Percentiles rank a stretch among this genome's conserved stretches.
Conservation (phyloP, 352 stramenopile species). For the Globisporangium emineosum region DNA sequence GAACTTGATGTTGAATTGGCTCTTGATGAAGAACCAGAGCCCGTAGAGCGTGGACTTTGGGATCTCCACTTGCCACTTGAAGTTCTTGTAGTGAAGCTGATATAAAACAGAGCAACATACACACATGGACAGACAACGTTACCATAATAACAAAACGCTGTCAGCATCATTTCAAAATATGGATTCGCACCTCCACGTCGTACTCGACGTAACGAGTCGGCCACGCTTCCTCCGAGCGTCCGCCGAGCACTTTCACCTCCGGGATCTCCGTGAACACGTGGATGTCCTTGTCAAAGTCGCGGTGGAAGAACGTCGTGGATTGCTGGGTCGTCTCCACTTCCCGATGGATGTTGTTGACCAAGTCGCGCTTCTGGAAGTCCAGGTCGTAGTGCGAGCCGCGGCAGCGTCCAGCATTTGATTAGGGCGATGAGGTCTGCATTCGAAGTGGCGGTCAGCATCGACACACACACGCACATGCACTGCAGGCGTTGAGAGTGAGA, state of each 20-base stretch:
- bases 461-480: no score
- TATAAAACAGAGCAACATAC: no score
- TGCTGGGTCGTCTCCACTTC: constrained; percentile 33
- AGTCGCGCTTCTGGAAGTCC: constrained; percentile 45
- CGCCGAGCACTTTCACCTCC: constrained; percentile 51
- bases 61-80: constrained; percentile 84
- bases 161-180: no score
- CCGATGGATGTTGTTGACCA: constrained; percentile 34
- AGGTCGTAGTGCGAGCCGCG: constrained; percentile 30
- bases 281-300: constrained; percentile 62
- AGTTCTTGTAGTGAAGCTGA: constrained; percentile 59
- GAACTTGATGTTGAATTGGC: constrained; percentile 56
- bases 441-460: no score
- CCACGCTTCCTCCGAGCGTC: constrained; percentile 76
- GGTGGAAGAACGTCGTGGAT: constrained; percentile 46
- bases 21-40: constrained; percentile 88
- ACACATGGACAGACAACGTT: no score
- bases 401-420: no score
- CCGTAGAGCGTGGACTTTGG: constrained; percentile 78
- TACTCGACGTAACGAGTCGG: constrained; percentile 83
- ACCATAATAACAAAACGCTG: no score
- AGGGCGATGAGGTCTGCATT: no score
- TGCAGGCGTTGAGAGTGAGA: no score
- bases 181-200: constrained; percentile 48
- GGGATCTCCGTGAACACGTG: constrained; percentile 74